These are phyloP conservation scores for Trypethelium eluteriae DNA, from an alignment of 495 filamentous ascomycete species.

Conservation along the genomic window DNA sequence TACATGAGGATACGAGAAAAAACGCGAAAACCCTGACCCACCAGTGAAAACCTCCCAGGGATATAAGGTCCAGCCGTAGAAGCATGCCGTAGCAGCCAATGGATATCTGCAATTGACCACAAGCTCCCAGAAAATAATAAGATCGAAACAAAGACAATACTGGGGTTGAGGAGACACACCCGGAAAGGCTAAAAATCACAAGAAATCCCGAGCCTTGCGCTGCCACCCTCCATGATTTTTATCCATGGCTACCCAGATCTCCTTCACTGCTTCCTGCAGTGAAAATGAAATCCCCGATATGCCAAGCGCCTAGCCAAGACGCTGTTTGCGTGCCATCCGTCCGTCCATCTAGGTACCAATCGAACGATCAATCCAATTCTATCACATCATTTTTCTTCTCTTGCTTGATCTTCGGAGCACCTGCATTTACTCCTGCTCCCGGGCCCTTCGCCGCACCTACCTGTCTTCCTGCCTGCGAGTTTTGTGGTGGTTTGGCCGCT, in stretches of 20 bases:
- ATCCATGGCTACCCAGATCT: no score
- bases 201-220: neutral
- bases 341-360: neutral
- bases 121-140: neutral
- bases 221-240: neutral
- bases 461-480: neutral
- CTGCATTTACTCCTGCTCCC: neutral
- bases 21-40: neutral
- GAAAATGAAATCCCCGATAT: neutral
- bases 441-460: neutral
- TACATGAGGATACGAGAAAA: neutral
- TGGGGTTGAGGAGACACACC: neutral
- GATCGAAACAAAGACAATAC: neutral
- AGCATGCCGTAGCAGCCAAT: neutral
- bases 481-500: neutral
- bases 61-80: neutral
- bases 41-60: neutral
- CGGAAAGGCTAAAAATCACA: neutral
- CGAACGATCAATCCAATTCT: conserved; percentile 5
- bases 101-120: neutral
- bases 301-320: neutral
- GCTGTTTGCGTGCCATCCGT: neutral
- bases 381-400: conserved; percentile 12
- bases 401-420: neutral
- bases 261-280: no score